Percentiles rank a stretch among this genome's conserved stretches.
Conservation (phyloP, 2,329 filamentous ascomycete species). For the Sarocladium strictum region DNA sequence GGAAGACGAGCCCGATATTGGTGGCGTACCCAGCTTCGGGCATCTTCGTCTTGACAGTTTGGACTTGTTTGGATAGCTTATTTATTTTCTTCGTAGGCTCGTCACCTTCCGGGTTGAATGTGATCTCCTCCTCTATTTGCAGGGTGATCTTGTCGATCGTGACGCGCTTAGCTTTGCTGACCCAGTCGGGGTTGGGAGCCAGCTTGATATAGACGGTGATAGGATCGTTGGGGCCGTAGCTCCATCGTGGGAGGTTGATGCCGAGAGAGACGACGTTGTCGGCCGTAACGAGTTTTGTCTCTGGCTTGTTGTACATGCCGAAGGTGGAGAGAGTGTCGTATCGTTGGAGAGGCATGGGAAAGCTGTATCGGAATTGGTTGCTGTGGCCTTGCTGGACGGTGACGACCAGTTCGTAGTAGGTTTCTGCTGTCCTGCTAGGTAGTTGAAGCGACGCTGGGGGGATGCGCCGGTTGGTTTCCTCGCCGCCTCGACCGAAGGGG, state of each 20-base stretch:
- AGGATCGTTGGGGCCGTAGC: constrained; percentile 90
- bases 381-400: constrained; percentile 86
- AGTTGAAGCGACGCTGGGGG: constrained; percentile 89
- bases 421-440: constrained; percentile 90
- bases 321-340: constrained; percentile 98
- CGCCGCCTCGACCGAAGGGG: constrained; percentile 84
- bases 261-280: constrained; percentile 90
- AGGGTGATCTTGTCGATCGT: constrained; percentile 93
- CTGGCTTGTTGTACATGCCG: constrained; percentile 98
- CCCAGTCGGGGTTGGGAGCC: constrained; percentile 85
- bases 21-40: constrained; percentile 90
- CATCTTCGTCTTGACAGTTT: constrained; percentile 75
- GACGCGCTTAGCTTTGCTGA: constrained; percentile 83
- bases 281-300: constrained; percentile 75
- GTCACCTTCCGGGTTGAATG: constrained; percentile 97
- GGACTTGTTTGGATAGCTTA: constrained; percentile 75
- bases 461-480: constrained; percentile 83
- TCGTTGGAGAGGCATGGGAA: constrained; percentile 82
- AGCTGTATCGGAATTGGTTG: constrained; percentile 83
- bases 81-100: constrained; percentile 89
- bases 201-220: constrained; percentile 95
- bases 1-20: constrained; percentile 86
- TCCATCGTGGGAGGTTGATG: constrained; percentile 91
- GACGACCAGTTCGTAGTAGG: constrained; percentile 93
- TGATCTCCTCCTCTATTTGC: constrained; percentile 92